phyloP scores from a whole-genome alignment of 345 rosid genomes.

The Corchorus olitorius region DNA sequence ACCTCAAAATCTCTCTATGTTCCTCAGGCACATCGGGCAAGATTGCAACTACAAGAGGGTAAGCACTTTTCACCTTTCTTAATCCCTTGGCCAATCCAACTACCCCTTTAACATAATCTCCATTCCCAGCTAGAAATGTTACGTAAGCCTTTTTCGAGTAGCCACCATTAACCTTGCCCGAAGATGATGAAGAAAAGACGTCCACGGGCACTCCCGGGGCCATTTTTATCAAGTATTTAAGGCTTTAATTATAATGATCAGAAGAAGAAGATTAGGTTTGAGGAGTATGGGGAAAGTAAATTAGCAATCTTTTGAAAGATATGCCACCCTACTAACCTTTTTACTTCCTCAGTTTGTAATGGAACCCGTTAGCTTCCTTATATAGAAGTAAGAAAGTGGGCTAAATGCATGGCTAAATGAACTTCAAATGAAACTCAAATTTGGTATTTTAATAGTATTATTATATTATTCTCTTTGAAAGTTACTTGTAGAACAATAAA shows the following conservation, averaged over 20 bases:
- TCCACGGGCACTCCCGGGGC: conserved; percentile 48
- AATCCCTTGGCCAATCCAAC: conserved; percentile 83
- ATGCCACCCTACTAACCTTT: conserved; percentile 42
- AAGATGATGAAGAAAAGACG: neutral
- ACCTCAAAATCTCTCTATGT: conserved; percentile 56
- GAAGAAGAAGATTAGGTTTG: conserved; percentile 17
- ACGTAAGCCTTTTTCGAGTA: conserved; percentile 53
- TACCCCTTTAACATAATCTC: conserved; percentile 76
- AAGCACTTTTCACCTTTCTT: conserved; percentile 56
- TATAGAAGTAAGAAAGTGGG: conserved; percentile 29
- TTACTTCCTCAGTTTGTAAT: conserved; percentile 27
- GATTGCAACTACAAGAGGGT: conserved; percentile 79
- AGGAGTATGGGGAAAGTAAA: conserved; percentile 39
- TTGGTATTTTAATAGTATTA: neutral
- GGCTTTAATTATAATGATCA: neutral
- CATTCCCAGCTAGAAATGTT: conserved; percentile 75
- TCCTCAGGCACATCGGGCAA: conserved; percentile 85
- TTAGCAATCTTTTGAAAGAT: conserved; percentile 17
- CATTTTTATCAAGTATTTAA: conserved; percentile 23
- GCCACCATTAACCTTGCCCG: conserved; percentile 28
- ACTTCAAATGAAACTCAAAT: conserved; percentile 37
- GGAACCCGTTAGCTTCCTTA: conserved; percentile 22
- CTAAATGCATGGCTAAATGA: conserved; percentile 33
- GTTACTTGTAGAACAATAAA: neutral
- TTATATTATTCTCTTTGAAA: neutral